Evolutionary conservation across 768 basidiomycete genomes (phyloP), one percentile per base, ranked within the genome.

Genomic region (Mycena chlorophos): DNA sequence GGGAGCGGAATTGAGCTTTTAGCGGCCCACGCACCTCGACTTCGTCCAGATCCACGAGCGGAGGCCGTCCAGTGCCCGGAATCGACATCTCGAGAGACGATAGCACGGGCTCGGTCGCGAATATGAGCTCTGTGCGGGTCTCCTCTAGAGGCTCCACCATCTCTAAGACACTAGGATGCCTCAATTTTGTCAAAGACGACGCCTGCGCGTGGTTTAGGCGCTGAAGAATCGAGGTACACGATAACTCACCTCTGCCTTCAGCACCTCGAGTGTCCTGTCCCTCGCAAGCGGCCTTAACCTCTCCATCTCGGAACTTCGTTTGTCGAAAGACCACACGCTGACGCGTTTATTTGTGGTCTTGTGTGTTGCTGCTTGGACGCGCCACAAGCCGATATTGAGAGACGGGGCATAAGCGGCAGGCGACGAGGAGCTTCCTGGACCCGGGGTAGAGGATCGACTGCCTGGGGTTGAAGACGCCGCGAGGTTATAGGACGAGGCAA

Each of bases 91-190:
- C 82, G 13, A 99, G 79, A 1, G 92, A 91, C 0, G 93, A 89
- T 10, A 91, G 72, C 28, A 98, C 76, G 27, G 88, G 88, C 66
- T 99, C 97, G 1, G 97, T 97, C 6, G 95, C 96, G 66, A 98
- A 98, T 37, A 88, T 85, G 37, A 98, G 77, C 63, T 96, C 91
- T 46, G 76, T 88, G 53, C 96, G 78, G 0, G 94, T 89, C 71
- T 99, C 96, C 67, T 98, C 94, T 43, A 97, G 74, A 23, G 97
- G 96, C 72, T 99, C 97, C 26, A 96, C 94, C 87, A 98, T 91
- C 75, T 98, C 96, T 55, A 99, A 79, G 48, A 99, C 85, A 57
- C 90, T 95, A 3, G 97, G 97, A 73, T 98, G 96, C 28, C 97
- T 81, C 40, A 98, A 74, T 61, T 87, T 83, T 25, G 91, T 84